phyloP scores from a whole-genome alignment of 306 rosid genomes.

The Glycine soja region DNA sequence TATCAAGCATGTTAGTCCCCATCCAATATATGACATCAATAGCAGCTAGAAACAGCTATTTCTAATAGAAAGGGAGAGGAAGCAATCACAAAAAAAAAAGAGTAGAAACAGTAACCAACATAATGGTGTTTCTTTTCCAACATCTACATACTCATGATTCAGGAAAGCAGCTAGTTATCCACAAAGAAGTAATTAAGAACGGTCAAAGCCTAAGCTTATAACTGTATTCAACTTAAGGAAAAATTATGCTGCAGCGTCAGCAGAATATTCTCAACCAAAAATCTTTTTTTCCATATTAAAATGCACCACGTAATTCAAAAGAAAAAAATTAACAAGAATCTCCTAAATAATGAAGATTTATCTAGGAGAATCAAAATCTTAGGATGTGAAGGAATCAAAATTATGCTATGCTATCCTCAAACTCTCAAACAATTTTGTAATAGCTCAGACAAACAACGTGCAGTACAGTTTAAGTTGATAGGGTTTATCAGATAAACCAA shows the following conservation, averaged over 20 bases:
- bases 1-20: not conserved
- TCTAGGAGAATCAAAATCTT: not conserved
- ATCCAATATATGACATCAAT: not conserved
- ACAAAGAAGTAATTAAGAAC: not conserved
- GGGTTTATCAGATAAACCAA: slow-evolving; percentile 45
- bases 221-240: slow-evolving; percentile 24
- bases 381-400: not conserved
- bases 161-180: not conserved
- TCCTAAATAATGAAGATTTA: not conserved
- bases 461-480: slow-evolving; percentile 37
- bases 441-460: slow-evolving; percentile 13
- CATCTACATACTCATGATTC: not conserved
- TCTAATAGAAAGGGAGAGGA: not conserved
- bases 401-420: not conserved
- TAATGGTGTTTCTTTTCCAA: not conserved
- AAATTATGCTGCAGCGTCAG: slow-evolving; percentile 16
- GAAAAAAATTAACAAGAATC: not conserved
- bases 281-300: not conserved
- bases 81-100: not conserved
- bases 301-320: not conserved
- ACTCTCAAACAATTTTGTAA: not conserved
- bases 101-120: not conserved
- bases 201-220: not conserved
- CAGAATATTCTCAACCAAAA: not conserved
- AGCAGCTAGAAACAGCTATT: not conserved